A percentile compares a stretch with the other conserved stretches of the same genome.
Evolutionary conservation across 108 stramenopile genomes (phyloP).

Genomic region (Skeletonema menzelii): DNA sequence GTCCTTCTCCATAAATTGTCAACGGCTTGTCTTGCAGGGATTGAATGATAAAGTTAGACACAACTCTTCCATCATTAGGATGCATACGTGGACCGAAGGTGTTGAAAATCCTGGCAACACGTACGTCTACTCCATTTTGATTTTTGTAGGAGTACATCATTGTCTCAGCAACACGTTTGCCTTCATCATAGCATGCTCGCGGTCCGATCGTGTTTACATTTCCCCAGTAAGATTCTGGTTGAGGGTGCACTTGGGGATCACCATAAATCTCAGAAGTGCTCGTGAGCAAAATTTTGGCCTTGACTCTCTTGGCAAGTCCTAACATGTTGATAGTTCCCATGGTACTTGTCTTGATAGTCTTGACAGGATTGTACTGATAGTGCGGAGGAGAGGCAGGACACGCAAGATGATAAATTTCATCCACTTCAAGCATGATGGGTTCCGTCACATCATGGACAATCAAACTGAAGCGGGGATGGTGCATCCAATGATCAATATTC

Average conservation of each 20-base stretch:
- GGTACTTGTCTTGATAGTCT: constrained; percentile 98
- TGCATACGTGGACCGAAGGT: constrained; percentile 99
- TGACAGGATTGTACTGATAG: constrained; percentile 99
- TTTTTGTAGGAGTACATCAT: constrained; percentile 98
- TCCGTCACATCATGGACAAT: constrained; percentile 96
- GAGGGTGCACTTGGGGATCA: constrained; percentile 92
- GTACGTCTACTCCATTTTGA: constrained; percentile 91
- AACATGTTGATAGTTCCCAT: constrained; percentile 99
- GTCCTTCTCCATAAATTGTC: constrained; percentile 96
- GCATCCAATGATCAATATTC: constrained; percentile 97
- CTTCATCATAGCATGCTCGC: constrained; percentile 99
- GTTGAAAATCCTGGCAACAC: constrained; percentile 99
- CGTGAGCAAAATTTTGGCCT: constrained; percentile 93
- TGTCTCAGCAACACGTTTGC: constrained; percentile 99
- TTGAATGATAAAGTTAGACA: constrained; percentile 99
- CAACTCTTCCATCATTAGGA: constrained; percentile 98
- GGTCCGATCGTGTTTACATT: constrained; percentile 98
- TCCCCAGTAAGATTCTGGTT: constrained; percentile 97
- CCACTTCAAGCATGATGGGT: constrained; percentile 96
- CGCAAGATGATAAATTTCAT: constrained; percentile 99
- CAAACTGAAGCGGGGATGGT: constrained; percentile 80
- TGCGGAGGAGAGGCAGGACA: constrained; percentile 99
- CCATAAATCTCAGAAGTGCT: constrained; percentile 95
- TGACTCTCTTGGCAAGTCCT: constrained; percentile 97
- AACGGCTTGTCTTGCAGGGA: constrained; percentile 93